phyloP scores from a whole-genome alignment of 2,329 filamentous ascomycete species.

The Pseudofabraea citricarpa region DNA sequence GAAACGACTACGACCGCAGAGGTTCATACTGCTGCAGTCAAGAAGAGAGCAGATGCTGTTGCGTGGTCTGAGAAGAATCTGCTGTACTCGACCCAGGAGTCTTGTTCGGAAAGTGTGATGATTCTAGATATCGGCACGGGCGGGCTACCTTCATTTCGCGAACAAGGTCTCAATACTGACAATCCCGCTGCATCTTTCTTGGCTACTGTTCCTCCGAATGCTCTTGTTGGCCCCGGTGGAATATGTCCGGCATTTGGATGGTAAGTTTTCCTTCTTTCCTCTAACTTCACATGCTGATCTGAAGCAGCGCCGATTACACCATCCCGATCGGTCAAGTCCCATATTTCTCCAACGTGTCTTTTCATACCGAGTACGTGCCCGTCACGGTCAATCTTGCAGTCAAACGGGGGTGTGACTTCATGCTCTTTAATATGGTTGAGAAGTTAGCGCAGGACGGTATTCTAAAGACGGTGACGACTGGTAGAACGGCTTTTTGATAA shows the following conservation, averaged over 20 bases:
- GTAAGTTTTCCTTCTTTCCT: not conserved
- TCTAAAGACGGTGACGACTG: slow-evolving; percentile 32
- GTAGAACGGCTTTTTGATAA: slow-evolving; percentile 12
- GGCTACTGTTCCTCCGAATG: slow-evolving; percentile 24
- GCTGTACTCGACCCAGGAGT: slow-evolving; percentile 30
- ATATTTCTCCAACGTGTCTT: slow-evolving; percentile 34
- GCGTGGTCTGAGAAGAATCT: slow-evolving; percentile 33
- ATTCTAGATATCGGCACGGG: slow-evolving; percentile 38
- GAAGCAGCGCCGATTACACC: slow-evolving; percentile 30
- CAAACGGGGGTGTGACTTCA: slow-evolving; percentile 37
- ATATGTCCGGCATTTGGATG: slow-evolving; percentile 33
- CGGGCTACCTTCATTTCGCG: slow-evolving; percentile 34
- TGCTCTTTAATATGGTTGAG: slow-evolving; percentile 36
- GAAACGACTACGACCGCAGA: slow-evolving; percentile 13
- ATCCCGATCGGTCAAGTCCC: slow-evolving; percentile 38
- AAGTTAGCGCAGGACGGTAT: slow-evolving; percentile 34
- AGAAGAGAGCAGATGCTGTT: slow-evolving; percentile 27
- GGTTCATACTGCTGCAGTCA: slow-evolving; percentile 21
- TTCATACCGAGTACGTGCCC: slow-evolving; percentile 34
- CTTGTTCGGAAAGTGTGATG: slow-evolving; percentile 35
- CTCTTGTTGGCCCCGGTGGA: slow-evolving; percentile 27
- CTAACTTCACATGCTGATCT: not conserved
- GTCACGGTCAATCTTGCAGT: slow-evolving; percentile 38
- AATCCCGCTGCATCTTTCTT: slow-evolving; percentile 28
- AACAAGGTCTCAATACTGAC: slow-evolving; percentile 27